These are phyloP conservation scores for Nakaseomyces nivariensis DNA, from an alignment of 1,139 yeast genomes.

Conservation along the genomic window DNA sequence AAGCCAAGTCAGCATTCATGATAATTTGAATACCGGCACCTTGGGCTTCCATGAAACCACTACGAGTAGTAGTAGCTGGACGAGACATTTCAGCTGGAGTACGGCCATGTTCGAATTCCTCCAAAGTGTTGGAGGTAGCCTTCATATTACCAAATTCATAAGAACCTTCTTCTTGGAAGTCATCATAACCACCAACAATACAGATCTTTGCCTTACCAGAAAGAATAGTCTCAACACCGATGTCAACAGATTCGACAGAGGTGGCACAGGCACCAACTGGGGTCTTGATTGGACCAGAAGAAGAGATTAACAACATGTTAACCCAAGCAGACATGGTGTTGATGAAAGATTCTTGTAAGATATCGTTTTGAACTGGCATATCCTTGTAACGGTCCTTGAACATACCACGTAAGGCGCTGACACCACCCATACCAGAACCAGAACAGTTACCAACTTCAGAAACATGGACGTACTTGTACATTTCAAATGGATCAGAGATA, in stretches of 20 bases:
- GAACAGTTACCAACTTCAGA: slow-evolving; percentile 99
- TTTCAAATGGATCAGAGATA: slow-evolving; percentile 95
- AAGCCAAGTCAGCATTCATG: slow-evolving; percentile 89
- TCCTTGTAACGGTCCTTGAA: slow-evolving; percentile 89
- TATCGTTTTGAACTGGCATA: slow-evolving; percentile 90
- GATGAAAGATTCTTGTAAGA: slow-evolving; percentile 93
- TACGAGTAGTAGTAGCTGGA: slow-evolving; percentile 92
- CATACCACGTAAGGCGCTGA: slow-evolving; percentile 92
- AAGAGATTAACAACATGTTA: slow-evolving; percentile 88
- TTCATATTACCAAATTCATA: slow-evolving; percentile 98
- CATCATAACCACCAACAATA: slow-evolving; percentile 98
- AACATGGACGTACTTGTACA: slow-evolving; percentile 94
- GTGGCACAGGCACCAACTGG: slow-evolving; percentile 99
- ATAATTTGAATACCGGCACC: slow-evolving; percentile 98
- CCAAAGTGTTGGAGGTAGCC: slow-evolving; percentile 84
- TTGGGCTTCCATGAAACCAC: slow-evolving; percentile 99
- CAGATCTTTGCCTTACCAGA: slow-evolving; percentile 92
- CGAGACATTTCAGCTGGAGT: slow-evolving; percentile 98
- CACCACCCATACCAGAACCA: slow-evolving; percentile 99
- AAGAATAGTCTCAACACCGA: slow-evolving; percentile 87
- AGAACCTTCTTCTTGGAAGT: slow-evolving; percentile 98
- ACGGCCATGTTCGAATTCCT: slow-evolving; percentile 90
- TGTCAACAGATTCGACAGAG: slow-evolving; percentile 93
- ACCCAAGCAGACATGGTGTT: slow-evolving; percentile 99
- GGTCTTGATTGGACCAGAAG: slow-evolving; percentile 98